A percentile compares a stretch with the other conserved stretches of the same genome.
Evolutionary conservation across 345 rosid species (phyloP).

Genomic region (Eucalyptus curtisii): DNA sequence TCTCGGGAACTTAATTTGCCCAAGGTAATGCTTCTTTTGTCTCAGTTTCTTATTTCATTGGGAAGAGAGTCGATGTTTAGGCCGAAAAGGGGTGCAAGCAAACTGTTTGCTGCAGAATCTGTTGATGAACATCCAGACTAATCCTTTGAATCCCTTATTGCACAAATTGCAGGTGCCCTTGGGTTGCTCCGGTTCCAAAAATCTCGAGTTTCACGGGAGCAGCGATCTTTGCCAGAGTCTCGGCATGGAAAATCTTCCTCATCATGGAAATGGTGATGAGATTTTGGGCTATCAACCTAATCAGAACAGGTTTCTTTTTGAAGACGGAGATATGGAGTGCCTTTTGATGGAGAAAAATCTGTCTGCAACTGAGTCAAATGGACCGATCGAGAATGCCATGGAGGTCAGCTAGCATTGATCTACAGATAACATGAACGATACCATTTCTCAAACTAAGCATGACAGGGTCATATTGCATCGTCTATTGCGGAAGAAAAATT

Average conservation of each 20-base stretch:
- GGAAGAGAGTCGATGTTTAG: not conserved
- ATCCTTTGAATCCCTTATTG: not conserved
- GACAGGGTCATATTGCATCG: not conserved
- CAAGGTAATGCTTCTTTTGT: conserved; percentile 11
- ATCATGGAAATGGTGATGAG: conserved; percentile 35
- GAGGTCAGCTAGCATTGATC: conserved; percentile 21
- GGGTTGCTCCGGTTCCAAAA: conserved; percentile 23
- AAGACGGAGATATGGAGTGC: conserved; percentile 21
- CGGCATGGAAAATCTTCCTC: conserved; percentile 35
- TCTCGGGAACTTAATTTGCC: conserved; percentile 14
- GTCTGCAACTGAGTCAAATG: conserved; percentile 23
- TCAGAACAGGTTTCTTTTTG: conserved; percentile 17
- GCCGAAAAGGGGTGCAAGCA: not conserved
- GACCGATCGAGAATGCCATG: conserved; percentile 26
- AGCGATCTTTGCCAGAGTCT: conserved; percentile 49
- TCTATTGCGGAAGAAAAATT: not conserved
- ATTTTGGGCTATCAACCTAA: conserved; percentile 25
- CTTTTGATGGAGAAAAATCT: conserved; percentile 27
- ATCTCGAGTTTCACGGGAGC: conserved; percentile 25
- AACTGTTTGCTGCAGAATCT: not conserved
- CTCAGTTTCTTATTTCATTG: not conserved
- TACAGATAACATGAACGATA: not conserved
- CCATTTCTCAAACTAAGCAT: not conserved
- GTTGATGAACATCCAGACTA: not conserved
- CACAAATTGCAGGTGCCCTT: not conserved